These are phyloP conservation scores for Penicillium corylophilum DNA, from an alignment of 2,329 filamentous ascomycete genomes.

Conservation along the genomic window DNA sequence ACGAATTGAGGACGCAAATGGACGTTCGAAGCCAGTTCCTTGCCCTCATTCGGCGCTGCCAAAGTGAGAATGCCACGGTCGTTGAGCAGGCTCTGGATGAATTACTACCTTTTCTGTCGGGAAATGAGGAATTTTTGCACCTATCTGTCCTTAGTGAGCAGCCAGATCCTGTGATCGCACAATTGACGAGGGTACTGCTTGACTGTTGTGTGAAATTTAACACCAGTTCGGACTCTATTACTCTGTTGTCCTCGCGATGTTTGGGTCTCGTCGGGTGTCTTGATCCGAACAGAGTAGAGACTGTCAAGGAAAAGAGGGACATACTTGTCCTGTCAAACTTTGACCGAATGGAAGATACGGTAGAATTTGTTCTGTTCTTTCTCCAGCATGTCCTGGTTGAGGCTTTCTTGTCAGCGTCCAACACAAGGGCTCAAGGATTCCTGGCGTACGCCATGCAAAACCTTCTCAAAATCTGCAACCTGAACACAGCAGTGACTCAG, in stretches of 20 bases:
- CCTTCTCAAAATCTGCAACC: slow-evolving; percentile 73
- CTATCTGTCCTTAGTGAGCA: slow-evolving; percentile 79
- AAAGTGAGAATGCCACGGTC: slow-evolving; percentile 82
- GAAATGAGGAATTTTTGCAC: slow-evolving; percentile 75
- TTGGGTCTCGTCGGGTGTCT: slow-evolving; percentile 87
- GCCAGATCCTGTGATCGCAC: slow-evolving; percentile 70
- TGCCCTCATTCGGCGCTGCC: slow-evolving; percentile 70
- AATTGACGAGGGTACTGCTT: slow-evolving; percentile 73
- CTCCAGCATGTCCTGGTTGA: slow-evolving; percentile 86
- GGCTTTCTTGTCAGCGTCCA: slow-evolving; percentile 85
- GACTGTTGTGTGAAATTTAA: slow-evolving; percentile 84
- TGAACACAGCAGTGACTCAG: slow-evolving; percentile 58
- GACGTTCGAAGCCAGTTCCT: slow-evolving; percentile 66
- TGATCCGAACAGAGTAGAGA: slow-evolving; percentile 86
- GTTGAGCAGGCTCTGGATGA: slow-evolving; percentile 79
- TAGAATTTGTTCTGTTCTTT: slow-evolving; percentile 81
- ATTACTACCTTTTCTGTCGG: slow-evolving; percentile 68
- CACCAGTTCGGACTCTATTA: slow-evolving; percentile 64
- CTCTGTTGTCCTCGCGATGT: slow-evolving; percentile 73
- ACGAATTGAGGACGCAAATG: slow-evolving; percentile 62
- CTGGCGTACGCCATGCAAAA: slow-evolving; percentile 95
- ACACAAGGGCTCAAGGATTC: slow-evolving; percentile 84
- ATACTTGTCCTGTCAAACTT: slow-evolving; percentile 90
- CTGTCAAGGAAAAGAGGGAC: slow-evolving; percentile 72
- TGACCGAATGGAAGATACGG: slow-evolving; percentile 70